Evolutionary conservation across 1,284 basidiomycete genomes (phyloP).

Genomic region (Irpex rosettiformis): DNA sequence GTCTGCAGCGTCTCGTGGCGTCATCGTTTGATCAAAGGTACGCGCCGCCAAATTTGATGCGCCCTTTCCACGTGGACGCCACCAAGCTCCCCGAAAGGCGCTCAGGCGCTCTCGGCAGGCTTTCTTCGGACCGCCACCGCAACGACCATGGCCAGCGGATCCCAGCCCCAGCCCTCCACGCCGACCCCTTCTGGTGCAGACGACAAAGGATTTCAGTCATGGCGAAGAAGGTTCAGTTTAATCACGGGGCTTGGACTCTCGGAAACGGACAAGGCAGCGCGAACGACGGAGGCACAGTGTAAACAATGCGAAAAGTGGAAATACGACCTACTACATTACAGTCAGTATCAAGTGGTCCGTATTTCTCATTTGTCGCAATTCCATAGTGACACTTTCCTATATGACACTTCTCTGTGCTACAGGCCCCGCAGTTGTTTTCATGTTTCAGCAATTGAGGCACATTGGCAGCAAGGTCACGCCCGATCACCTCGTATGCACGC

Average conservation of each 20-base stretch:
- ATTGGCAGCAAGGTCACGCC: slow-evolving; percentile 66
- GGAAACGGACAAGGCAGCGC: slow-evolving; percentile 44
- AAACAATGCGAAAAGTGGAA: slow-evolving; percentile 57
- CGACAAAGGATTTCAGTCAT: slow-evolving; percentile 41
- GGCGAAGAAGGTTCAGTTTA: slow-evolving; percentile 48
- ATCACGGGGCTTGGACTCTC: slow-evolving; percentile 57
- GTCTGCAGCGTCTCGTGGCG: not conserved
- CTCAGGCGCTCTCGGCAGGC: not conserved
- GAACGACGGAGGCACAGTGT: slow-evolving; percentile 39
- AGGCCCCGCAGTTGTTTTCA: slow-evolving; percentile 87
- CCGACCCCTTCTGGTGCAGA: not conserved
- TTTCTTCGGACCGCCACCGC: not conserved
- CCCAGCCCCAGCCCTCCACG: not conserved
- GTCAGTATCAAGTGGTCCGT: slow-evolving; percentile 34
- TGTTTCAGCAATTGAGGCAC: slow-evolving; percentile 82
- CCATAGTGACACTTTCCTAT: slow-evolving; percentile 12
- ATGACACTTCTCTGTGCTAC: slow-evolving; percentile 3
- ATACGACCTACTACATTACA: slow-evolving; percentile 49
- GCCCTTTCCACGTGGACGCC: not conserved
- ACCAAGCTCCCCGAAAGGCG: not conserved
- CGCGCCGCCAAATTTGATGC: not conserved
- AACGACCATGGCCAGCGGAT: not conserved
- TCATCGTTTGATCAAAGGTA: not conserved
- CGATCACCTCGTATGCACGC: slow-evolving; percentile 76
- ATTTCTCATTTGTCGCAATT: slow-evolving; percentile 11